phyloP scores from a whole-genome alignment of 805 yeast species.

The Ogataea allantospora region DNA sequence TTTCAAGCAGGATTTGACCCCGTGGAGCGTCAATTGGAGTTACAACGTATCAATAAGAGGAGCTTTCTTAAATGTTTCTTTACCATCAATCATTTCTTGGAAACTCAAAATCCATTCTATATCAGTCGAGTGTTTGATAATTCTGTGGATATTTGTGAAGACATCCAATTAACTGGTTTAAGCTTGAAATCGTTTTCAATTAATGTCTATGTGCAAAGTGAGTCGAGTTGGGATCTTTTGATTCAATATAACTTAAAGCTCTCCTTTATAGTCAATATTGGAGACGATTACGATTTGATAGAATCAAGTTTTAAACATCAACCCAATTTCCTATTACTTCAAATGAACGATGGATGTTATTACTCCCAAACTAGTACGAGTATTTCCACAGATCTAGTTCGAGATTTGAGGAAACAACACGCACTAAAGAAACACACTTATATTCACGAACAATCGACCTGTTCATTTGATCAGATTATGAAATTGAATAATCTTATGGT shows the following conservation, averaged over 20 bases:
- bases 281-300: constrained; percentile 28
- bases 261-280: constrained; percentile 33
- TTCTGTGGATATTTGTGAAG: constrained; percentile 29
- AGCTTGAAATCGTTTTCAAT: constrained; percentile 25
- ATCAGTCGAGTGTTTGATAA: constrained; percentile 35
- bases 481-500: constrained; percentile 38
- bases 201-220: constrained; percentile 22
- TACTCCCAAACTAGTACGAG: constrained; percentile 21
- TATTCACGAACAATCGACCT: constrained; percentile 24
- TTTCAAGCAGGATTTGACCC: constrained; percentile 19
- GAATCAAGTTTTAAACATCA: constrained; percentile 18
- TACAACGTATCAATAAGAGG: constrained; percentile 29
- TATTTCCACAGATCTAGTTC: constrained; percentile 16
- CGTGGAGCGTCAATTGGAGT: constrained; percentile 27
- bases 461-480: constrained; percentile 42
- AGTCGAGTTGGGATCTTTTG: constrained; percentile 27
- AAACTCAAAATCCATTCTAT: constrained; percentile 31
- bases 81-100: constrained; percentile 32
- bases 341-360: constrained; percentile 34
- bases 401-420: constrained; percentile 10
- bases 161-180: constrained; percentile 20
- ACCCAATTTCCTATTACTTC: constrained; percentile 28
- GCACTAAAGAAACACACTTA: constrained; percentile 3
- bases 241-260: constrained; percentile 28
- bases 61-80: constrained; percentile 36